Evolutionary conservation across 331 rosid species (phyloP).

Genomic region (Malus hybrid): DNA sequence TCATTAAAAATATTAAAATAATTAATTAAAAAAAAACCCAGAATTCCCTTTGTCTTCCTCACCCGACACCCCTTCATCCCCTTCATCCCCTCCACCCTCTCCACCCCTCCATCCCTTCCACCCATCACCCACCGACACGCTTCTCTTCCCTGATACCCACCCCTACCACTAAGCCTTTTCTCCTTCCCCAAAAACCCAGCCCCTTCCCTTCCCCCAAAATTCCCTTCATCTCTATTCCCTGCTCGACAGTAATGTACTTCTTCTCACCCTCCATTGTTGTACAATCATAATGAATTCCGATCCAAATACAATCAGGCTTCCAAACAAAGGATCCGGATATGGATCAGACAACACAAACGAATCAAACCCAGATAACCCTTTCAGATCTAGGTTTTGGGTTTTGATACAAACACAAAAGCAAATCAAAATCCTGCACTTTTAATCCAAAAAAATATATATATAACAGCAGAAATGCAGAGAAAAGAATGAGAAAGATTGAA

Average conservation of each 20-base stretch:
- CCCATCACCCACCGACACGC: too few species aligned
- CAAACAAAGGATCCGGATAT: not conserved
- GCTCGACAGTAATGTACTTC: slow-evolving; percentile 59
- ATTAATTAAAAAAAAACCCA: too few species aligned
- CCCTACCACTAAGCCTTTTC: too few species aligned
- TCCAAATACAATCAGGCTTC: not conserved
- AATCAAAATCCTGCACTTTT: not conserved
- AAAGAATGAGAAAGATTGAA: not conserved
- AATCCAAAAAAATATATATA: not conserved
- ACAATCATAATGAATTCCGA: not conserved
- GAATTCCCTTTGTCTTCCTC: too few species aligned
- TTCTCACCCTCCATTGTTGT: slow-evolving; percentile 44
- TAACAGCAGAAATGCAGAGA: not conserved
- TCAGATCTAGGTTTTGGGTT: not conserved
- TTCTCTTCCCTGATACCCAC: too few species aligned
- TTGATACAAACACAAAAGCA: not conserved
- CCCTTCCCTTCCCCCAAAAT: too few species aligned
- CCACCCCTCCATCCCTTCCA: too few species aligned
- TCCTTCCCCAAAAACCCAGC: too few species aligned
- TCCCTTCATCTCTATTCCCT: not conserved
- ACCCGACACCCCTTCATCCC: too few species aligned
- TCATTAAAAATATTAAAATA: too few species aligned
- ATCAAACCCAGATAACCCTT: not conserved
- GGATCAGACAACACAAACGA: not conserved
- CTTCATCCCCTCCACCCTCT: too few species aligned